A percentile compares a stretch with the other conserved stretches of the same genome.
These are phyloP conservation scores for Pontederia crassipes DNA, from an alignment of 176 grass and related monocot species.

Conservation along the genomic window DNA sequence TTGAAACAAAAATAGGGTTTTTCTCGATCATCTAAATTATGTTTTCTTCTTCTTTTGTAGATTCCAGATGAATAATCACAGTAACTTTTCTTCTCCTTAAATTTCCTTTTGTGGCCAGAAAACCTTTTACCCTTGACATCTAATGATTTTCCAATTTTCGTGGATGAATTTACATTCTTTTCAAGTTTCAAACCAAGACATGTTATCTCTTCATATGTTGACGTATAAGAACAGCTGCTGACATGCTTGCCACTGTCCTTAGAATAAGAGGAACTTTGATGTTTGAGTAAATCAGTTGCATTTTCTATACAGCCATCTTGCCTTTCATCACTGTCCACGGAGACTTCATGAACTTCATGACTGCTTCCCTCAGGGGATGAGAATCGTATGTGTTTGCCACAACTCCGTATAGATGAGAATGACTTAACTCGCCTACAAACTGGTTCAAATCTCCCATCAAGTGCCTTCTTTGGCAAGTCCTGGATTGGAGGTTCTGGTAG, in stretches of 20 bases:
- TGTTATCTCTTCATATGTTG: conserved; percentile 70
- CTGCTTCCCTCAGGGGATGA: conserved; percentile 45
- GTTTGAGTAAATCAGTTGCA: conserved; percentile 7
- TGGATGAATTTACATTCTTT: conserved; percentile 26
- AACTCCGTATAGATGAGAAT: conserved; percentile 20
- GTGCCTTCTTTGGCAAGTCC: conserved; percentile 36
- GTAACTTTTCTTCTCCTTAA: conserved; percentile 21
- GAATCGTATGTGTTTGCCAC: conserved; percentile 68
- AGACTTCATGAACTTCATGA: conserved; percentile 26
- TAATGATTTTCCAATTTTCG: conserved; percentile 26
- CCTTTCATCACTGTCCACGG: neutral
- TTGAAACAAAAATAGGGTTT: conserved; percentile 16
- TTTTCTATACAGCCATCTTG: conserved; percentile 9
- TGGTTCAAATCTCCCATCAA: conserved; percentile 50
- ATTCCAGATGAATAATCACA: conserved; percentile 4
- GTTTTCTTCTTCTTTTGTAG: too few species aligned
- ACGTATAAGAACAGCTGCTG: conserved; percentile 78
- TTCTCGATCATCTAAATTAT: too few species aligned
- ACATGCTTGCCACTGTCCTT: conserved; percentile 34
- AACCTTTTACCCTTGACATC: conserved; percentile 10
- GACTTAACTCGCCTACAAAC: conserved; percentile 38
- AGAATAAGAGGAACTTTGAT: conserved; percentile 20
- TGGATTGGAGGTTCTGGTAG: conserved; percentile 30
- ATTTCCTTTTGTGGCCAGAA: conserved; percentile 48
- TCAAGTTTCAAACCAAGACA: conserved; percentile 71